phyloP scores from a whole-genome alignment of 2,329 filamentous ascomycete genomes.

The Dactylellina cionopaga region DNA sequence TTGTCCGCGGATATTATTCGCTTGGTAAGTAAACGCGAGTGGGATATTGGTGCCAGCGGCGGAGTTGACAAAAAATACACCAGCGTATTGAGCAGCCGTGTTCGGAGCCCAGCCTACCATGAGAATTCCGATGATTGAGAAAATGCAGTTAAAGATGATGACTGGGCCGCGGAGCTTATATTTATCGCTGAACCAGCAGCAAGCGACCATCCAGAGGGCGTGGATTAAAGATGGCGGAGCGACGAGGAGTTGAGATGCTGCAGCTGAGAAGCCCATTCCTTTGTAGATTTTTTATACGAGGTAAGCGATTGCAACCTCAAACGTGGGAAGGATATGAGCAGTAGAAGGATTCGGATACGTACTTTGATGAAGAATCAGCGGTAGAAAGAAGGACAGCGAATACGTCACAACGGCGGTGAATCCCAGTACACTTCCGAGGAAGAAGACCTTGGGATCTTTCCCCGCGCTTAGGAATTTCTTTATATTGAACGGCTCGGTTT shows the following conservation, averaged over 20 bases:
- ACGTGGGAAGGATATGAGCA: too few species aligned
- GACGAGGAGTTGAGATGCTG: conserved; percentile 73
- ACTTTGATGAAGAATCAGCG: conserved; percentile 70
- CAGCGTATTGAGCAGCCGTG: conserved; percentile 73
- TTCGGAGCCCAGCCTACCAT: conserved; percentile 75
- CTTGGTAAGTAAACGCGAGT: conserved; percentile 78
- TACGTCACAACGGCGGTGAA: conserved; percentile 77
- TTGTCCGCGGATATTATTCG: conserved; percentile 86
- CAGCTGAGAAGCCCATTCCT: conserved; percentile 71
- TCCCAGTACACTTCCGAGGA: conserved; percentile 69
- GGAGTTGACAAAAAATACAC: conserved; percentile 77
- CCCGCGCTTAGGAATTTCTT: conserved; percentile 72
- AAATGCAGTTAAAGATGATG: conserved; percentile 72
- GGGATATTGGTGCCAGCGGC: conserved; percentile 82
- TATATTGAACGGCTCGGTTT: conserved; percentile 65
- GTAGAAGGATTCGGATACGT: conserved; percentile 65
- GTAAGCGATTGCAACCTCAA: too few species aligned
- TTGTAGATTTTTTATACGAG: too few species aligned
- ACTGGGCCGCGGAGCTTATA: conserved; percentile 74
- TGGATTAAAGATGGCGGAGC: conserved; percentile 75
- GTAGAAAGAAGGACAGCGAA: conserved; percentile 80
- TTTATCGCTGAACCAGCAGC: conserved; percentile 73
- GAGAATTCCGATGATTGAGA: conserved; percentile 74
- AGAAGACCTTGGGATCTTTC: conserved; percentile 20
- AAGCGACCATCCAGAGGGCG: conserved; percentile 70